Base-by-base conservation (phyloP, 805 yeast genomes). In the Torulaspora franciscae region DNA sequence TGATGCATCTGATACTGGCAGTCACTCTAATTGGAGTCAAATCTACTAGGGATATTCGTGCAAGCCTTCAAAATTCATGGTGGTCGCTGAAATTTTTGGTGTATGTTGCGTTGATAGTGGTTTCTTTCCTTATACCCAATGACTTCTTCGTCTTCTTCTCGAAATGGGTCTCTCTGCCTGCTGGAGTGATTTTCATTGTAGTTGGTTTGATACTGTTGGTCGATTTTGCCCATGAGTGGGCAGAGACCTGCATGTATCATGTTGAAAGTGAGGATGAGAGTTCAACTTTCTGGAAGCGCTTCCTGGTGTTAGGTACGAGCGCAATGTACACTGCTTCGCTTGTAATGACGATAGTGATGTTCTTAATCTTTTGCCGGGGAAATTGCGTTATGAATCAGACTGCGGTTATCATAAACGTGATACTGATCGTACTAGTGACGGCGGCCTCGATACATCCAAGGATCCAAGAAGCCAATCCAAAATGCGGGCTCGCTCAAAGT, bases 191-290 rank as follows among this genome's bases (percentile, higher is more conserved):
- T 4, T 93, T 93, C 67, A 77, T 91, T 29, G 81, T 93, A 11
- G 86, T 93, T 49, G 99, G 99, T 1, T 74, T 93, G 46, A 84
- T 95, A 10, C 71, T 93, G 40, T 70, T 93, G 39, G 97, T 93
- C 26, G 99, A 93, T 65, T 93, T 88, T 73, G 98, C 99, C 3
- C 98, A 93, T 66, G 91, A 91, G 55, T 93, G 97, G 96, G 97
- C 98, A 0, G 99, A 93, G 58, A 85, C 85, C 6, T 93, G 99
- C 64, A 75, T 93, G 43, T 89, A 83, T 52, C 85, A 88, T 56
- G 87, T 93, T 33, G 98, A 93, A 61, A 80, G 82, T 56, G 91
- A 85, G 46, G 85, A 80, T 37, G 80, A 78, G 44, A 55, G 66
- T 41, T 66, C 72, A 45, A 48, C 64, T 3, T 73, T 85, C 55